Evolutionary conservation across 441 rosid species (phyloP), one percentile per base, ranked within the genome.

Genomic region (Gossypium schwendimanii): DNA sequence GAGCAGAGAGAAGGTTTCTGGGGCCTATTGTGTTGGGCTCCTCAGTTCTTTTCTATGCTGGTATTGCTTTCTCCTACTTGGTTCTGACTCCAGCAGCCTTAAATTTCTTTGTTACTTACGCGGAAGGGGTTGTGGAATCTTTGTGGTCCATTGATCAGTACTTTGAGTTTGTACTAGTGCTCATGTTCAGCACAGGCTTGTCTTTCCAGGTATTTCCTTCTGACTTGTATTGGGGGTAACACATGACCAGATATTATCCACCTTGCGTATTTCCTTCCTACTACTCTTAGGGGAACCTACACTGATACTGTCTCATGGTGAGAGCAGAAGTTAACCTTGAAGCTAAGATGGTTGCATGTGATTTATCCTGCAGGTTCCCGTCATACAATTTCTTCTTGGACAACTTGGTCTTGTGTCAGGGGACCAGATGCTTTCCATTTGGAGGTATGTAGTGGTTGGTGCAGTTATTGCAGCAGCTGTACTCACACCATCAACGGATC

Each of bases 101-200:
- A 75, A 94, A 92, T 76, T 94, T 92, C 89, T 94, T 94, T 70
- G 97, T 94, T 49, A 87, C 75, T 73, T 94, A 94, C 58, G 97
- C 62, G 3, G 62, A 58, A 58, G 62, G 62, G 33, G 62, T 58
- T 58, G 62, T 58, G n/a, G 62, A 58, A 81, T 94, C 97, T 53
- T 58, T 94, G 60, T 94, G 97, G 98, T 94, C 98, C 75, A 94
- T 94, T 68, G 98, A 94, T 82, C 98, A 90, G 76, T 94, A 94
- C 89, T 94, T 92, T 24, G 97, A 90, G 89, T 92, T 94, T 77
- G 97, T 94, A 39, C 91, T 94, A 21, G 95, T 94, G 72, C 97
- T 94, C 72, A 89, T 94, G 97, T 94, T 94, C 92, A 92, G 98
- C 87, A 94, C 98, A 2, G 98, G 97, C 73, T 78, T 94, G 68